Base-by-base conservation (phyloP, 257 asterid genomes). In the Euphrasia confusa region DNA sequence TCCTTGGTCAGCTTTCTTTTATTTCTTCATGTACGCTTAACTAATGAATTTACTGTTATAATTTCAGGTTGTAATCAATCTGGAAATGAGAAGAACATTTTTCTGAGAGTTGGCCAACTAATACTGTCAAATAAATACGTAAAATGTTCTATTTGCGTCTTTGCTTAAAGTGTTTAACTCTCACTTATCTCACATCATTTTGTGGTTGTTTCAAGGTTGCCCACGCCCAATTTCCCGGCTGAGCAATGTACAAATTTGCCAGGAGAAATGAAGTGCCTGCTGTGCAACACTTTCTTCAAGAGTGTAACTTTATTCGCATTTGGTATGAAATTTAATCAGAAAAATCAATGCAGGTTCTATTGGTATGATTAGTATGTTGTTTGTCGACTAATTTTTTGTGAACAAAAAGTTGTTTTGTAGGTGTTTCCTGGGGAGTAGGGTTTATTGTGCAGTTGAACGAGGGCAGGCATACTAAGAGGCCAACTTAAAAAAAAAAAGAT, bases 261-360 rank as follows among this genome's bases (percentile, higher is more conserved):
- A 2, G 50, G 78, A 10, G 97, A 87, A 64, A 42, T 91, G 73
- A 88, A 84, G 71, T 91, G 98, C 74, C 53, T 78, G 32, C 75
- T 88, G 57, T 91, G 98, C 88, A 70, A 72, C 70, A 70, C 78
- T 67, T 80, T 84, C 80, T 81, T 84, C 73, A 83, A 78, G 86
- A n/a, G n/a, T n/a, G n/a, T n/a, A n/a, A n/a, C n/a, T n/a, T n/a
- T n/a, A n/a, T n/a, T n/a, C n/a, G n/a, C n/a, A n/a, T n/a, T n/a
- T n/a, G n/a, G n/a, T n/a, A n/a, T n/a, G n/a, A n/a, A n/a, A n/a
- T n/a, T n/a, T n/a, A n/a, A n/a, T n/a, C n/a, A n/a, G n/a, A n/a
- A n/a, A n/a, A n/a, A n/a, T n/a, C n/a, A n/a, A n/a, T n/a, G n/a
- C n/a, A n/a, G n/a, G n/a, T n/a, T n/a, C n/a, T n/a, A n/a, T n/a